phyloP scores from a whole-genome alignment of 2,329 filamentous ascomycete genomes.

The Calonectria ilicicola region DNA sequence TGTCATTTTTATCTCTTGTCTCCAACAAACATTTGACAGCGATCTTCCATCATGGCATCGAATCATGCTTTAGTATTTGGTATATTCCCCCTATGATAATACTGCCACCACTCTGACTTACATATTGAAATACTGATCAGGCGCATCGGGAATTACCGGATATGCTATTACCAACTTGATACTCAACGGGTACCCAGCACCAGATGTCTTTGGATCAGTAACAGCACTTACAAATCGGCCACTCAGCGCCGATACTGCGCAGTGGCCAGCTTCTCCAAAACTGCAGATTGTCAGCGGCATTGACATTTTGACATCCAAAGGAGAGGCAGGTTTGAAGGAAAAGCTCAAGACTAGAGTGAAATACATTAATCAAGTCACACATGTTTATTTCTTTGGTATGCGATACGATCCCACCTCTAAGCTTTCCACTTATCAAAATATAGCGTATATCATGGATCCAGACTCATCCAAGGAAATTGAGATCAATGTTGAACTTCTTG shows the following conservation, averaged over 20 bases:
- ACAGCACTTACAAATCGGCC: conserved; percentile 62
- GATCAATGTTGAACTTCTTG: conserved; percentile 53
- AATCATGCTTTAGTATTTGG: conserved; percentile 39
- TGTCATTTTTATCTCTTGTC: background rate
- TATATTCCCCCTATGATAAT: background rate
- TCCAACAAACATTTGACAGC: no score
- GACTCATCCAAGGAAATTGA: conserved; percentile 46
- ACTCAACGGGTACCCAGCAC: conserved; percentile 57
- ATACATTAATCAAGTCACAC: conserved; percentile 52
- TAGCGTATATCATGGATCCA: conserved; percentile 51
- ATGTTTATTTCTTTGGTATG: conserved; percentile 57
- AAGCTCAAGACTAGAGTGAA: conserved; percentile 49
- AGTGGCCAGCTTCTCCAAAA: conserved; percentile 46
- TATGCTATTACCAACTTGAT: conserved; percentile 63
- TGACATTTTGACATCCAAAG: conserved; percentile 47
- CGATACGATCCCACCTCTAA: background rate
- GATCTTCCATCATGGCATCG: conserved; percentile 22
- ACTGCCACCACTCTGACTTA: conserved; percentile 6
- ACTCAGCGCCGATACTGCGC: conserved; percentile 38
- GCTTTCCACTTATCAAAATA: background rate
- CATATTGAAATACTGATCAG: conserved; percentile 36
- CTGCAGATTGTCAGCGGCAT: conserved; percentile 50
- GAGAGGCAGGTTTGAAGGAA: conserved; percentile 45
- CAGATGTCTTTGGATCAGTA: conserved; percentile 56
- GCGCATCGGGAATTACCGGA: conserved; percentile 61